These are phyloP conservation scores for Ocimum tenuiflorum DNA, from an alignment of 257 asterid species.

Conservation along the genomic window DNA sequence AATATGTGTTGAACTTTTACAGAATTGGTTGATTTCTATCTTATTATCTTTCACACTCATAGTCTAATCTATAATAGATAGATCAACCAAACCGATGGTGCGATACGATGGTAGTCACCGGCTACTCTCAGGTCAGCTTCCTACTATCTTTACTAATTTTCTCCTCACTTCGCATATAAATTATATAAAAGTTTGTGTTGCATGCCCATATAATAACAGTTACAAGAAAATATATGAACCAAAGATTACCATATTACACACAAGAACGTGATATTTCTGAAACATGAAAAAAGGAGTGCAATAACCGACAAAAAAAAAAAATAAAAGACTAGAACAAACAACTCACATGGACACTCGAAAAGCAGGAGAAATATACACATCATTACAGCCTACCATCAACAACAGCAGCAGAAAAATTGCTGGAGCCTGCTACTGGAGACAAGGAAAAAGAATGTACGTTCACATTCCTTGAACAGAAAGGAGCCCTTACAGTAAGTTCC, in stretches of 20 bases:
- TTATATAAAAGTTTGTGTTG: background rate
- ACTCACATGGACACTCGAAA: slow-evolving; percentile 5
- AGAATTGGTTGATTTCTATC: too few relatives aligned
- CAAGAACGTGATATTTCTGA: too few relatives aligned
- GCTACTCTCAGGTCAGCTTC: too few relatives aligned
- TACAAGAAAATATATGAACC: background rate
- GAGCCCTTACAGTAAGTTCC: background rate
- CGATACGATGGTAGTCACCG: too few relatives aligned
- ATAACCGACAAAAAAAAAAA: background rate
- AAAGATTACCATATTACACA: background rate
- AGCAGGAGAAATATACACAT: background rate
- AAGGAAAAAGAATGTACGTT: background rate
- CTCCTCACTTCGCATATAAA: background rate
- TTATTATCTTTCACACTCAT: too few relatives aligned
- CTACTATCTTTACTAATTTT: background rate
- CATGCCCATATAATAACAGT: background rate
- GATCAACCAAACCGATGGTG: too few relatives aligned
- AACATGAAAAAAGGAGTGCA: background rate
- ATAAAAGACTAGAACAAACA: background rate
- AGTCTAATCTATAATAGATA: too few relatives aligned
- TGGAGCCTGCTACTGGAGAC: background rate
- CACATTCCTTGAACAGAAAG: background rate
- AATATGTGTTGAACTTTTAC: too few relatives aligned
- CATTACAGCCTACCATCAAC: background rate
- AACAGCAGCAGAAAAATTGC: background rate